A percentile compares a stretch with the other conserved stretches of the same genome.
These are phyloP conservation scores for Nitzschia sp. DNA, from an alignment of 108 stramenopile genomes.

Conservation along the genomic window DNA sequence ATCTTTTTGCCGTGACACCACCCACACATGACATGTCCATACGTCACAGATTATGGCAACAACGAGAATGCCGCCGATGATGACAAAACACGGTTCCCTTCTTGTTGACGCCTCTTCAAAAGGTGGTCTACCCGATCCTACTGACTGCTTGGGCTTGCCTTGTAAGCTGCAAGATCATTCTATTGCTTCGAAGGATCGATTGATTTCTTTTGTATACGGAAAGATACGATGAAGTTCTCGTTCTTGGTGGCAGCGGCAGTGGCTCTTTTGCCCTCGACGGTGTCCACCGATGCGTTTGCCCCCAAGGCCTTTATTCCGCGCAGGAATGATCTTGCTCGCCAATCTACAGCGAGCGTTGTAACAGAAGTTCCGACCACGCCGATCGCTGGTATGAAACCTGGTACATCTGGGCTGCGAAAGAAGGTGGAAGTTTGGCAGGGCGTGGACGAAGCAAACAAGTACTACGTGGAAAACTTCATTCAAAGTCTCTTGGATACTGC, in stretches of 20 bases:
- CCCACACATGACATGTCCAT: no score
- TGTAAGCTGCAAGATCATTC: background rate
- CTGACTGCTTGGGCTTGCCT: background rate
- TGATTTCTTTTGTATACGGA: no score
- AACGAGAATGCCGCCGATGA: no score
- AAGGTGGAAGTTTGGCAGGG: constrained; percentile 90
- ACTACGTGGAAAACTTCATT: constrained; percentile 98
- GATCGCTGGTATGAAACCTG: constrained; percentile 85
- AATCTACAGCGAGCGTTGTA: constrained; percentile 18
- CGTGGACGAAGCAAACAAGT: constrained; percentile 37
- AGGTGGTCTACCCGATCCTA: no score
- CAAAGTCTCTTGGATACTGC: constrained; percentile 93
- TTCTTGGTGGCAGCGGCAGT: constrained; percentile 17
- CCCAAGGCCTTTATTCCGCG: constrained; percentile 22
- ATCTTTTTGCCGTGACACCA: no score
- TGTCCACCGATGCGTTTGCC: constrained; percentile 35
- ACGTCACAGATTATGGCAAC: no score
- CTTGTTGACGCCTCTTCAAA: no score
- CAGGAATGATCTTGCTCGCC: background rate
- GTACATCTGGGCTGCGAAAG: constrained; percentile 97
- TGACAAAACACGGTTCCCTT: no score
- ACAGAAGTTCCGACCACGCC: constrained; percentile 64
- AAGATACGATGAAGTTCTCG: constrained; percentile 32
- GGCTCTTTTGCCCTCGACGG: constrained; percentile 19
- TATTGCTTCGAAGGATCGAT: no score